Conservation (phyloP, 768 basidiomycete genomes). For the Serendipita indica region DNA sequence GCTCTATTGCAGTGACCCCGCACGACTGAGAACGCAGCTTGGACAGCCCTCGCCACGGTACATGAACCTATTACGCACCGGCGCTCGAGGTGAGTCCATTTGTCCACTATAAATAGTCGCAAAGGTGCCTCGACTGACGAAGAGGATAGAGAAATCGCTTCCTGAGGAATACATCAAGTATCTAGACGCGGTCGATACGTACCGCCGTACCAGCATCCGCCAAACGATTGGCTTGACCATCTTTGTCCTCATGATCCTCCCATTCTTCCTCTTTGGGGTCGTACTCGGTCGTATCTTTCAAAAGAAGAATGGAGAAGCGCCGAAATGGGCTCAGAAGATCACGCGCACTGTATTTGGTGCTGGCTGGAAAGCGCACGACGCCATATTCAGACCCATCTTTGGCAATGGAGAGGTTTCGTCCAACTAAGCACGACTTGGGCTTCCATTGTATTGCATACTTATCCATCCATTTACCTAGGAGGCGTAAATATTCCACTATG, state of each 20-base stretch:
- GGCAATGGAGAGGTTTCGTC: neutral
- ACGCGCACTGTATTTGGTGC: neutral
- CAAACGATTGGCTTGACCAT: neutral
- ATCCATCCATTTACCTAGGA: neutral
- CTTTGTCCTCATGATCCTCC: neutral
- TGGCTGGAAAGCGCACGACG: neutral
- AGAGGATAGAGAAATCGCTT: constrained; percentile 1
- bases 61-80: constrained; percentile 2
- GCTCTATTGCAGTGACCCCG: neutral
- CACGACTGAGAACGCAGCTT: neutral
- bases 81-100: neutral
- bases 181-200: neutral
- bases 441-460: neutral
- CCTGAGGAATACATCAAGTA: neutral
- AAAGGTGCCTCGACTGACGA: neutral
- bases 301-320: constrained; percentile 2
- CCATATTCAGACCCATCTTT: neutral
- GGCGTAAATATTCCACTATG: neutral
- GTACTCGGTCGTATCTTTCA: neutral
- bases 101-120: neutral
- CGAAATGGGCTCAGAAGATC: neutral
- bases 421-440: neutral
- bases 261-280: neutral
- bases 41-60: constrained; percentile 2
- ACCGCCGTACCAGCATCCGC: neutral